A percentile compares a stretch with the other conserved stretches of the same genome.
Conservation (phyloP, 2,329 filamentous ascomycete genomes). For the Magnaporthales sp. region DNA sequence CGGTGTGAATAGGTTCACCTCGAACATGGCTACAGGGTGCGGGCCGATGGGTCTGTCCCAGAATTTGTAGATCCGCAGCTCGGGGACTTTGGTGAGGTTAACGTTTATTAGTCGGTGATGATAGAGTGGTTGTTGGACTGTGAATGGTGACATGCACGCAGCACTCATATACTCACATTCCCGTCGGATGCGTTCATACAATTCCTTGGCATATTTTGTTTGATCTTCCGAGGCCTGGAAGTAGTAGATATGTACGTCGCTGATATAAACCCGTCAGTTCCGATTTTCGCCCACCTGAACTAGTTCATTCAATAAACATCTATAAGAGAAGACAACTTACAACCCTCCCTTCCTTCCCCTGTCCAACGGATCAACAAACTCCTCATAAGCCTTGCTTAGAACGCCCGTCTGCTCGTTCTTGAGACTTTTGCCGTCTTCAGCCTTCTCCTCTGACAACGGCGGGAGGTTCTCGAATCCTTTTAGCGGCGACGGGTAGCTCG, state of each 20-base stretch:
- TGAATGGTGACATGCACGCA: background rate
- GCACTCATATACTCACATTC: conserved; percentile 53
- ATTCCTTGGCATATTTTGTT: conserved; percentile 55
- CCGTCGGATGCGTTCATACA: conserved; percentile 70
- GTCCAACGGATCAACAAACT: conserved; percentile 59
- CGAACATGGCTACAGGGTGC: conserved; percentile 82
- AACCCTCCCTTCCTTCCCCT: conserved; percentile 65
- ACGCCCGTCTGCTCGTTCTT: conserved; percentile 54
- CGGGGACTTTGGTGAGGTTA: conserved; percentile 52
- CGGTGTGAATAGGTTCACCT: conserved; percentile 81
- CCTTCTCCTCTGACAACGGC: conserved; percentile 47
- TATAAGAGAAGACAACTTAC: conserved; percentile 28
- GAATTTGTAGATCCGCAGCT: conserved; percentile 71
- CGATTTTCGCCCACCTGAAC: too few species aligned
- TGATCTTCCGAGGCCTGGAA: conserved; percentile 56
- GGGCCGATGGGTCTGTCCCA: conserved; percentile 75
- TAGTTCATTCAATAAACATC: too few species aligned
- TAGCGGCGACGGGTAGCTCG: conserved; percentile 45
- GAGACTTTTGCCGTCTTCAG: conserved; percentile 69
- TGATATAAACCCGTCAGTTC: too few species aligned
- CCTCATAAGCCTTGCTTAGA: conserved; percentile 59
- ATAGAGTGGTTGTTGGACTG: background rate
- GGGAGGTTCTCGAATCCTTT: conserved; percentile 47
- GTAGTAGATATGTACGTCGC: conserved; percentile 82
- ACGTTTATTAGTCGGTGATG: background rate